phyloP scores from a whole-genome alignment of 768 basidiomycete species.

The Boletus huronensis region DNA sequence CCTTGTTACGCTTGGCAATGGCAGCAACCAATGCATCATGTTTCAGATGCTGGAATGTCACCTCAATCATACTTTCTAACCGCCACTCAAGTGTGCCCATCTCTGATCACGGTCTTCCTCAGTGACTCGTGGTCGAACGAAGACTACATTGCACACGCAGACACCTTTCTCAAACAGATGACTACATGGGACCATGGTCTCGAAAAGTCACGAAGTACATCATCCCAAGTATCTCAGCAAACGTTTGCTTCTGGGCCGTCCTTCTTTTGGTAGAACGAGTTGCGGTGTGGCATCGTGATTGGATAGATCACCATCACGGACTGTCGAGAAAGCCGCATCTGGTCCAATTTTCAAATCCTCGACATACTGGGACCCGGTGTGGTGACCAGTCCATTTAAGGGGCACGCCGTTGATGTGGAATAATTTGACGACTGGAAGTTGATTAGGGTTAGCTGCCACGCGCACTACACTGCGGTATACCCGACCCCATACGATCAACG shows the following conservation, averaged over 20 bases:
- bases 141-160: not conserved
- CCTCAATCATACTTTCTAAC: not conserved
- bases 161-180: not conserved
- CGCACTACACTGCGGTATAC: too few species aligned
- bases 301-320: not conserved
- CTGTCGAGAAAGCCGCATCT: not conserved
- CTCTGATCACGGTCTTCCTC: not conserved
- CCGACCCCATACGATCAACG: too few species aligned
- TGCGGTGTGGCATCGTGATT: not conserved
- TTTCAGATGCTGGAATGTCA: not conserved
- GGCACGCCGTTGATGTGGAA: not conserved
- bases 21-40: too few species aligned
- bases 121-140: not conserved
- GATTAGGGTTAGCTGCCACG: not conserved
- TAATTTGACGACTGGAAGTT: not conserved
- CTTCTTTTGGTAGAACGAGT: not conserved
- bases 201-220: not conserved
- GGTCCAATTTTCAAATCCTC: not conserved
- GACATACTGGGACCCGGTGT: not conserved
- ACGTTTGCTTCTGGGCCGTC: not conserved
- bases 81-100: not conserved
- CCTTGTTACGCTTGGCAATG: too few species aligned
- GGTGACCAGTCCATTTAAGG: not conserved
- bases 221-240: not conserved
- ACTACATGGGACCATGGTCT: not conserved